Base-by-base conservation (phyloP, 768 basidiomycete species). In the Strobilomyces dryophilus region DNA sequence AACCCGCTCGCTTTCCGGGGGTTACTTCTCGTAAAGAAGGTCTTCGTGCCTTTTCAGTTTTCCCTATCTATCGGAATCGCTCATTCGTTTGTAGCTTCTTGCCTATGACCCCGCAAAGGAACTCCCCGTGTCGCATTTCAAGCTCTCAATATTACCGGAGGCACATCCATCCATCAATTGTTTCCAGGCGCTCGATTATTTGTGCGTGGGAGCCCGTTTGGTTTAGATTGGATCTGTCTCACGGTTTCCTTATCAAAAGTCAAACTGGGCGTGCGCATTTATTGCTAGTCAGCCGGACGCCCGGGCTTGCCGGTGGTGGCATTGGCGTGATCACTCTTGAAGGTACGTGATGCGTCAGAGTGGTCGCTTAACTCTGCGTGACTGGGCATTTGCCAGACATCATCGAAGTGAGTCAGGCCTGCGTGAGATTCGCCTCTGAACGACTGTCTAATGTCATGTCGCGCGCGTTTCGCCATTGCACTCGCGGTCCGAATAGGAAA, bases 231-330 rank as follows among this genome's bases (percentile, higher is more conserved):
- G n/a, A 27, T 36, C n/a, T 29, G 35, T 52, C 45, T 34, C 48
- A 62, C 26, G 3, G 32, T 36, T 9, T 34, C 40, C 14, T 47
- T 84, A 85, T 72, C 92, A 91, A 77, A 92, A 90, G 88, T 72
- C 95, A 97, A 77, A 95, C 94, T 0, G 95, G 95, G 2, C 83
- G 95, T 40, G 92, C 94, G 1, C 95, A 99, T 73, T 75, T 99
- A 47, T 74, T 98, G 12, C 71, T 99, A 29, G 81, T 99, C 36
- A 91, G 87, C 60, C 78, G 76, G 17, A 89, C 89, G 0, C 95
- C 95, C 2, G 95, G 95, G 0, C 69, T 76, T 18, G 75, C 83
- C 7, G 89, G 89, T 21, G 95, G 95, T 35, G 94, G 85, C 1
- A 79, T 97, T 26, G 95, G 95, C 2, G 90, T 98, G 7, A 84